A percentile compares a stretch with the other conserved stretches of the same genome.
These are phyloP conservation scores for Pezicula neosporulosa DNA, from an alignment of 2,329 filamentous ascomycete species.

Conservation along the genomic window DNA sequence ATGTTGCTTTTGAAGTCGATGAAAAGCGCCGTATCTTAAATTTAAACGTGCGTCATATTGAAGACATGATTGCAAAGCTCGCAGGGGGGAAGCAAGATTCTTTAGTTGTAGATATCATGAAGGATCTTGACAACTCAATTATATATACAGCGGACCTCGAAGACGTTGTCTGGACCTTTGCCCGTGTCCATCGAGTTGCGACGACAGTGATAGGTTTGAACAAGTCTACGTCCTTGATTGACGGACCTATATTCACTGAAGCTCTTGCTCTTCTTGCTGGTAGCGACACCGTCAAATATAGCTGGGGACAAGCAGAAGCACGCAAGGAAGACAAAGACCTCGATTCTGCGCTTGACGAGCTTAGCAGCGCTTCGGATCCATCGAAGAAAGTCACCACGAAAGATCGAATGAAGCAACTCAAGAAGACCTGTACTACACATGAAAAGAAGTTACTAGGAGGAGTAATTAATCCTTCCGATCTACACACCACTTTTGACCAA, in stretches of 20 bases:
- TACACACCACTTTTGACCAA: constrained; percentile 83
- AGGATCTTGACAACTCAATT: constrained; percentile 18
- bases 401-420: constrained; percentile 43
- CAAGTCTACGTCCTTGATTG: constrained; percentile 22
- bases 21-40: constrained; percentile 42
- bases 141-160: constrained; percentile 35
- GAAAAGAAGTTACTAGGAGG: constrained; percentile 81
- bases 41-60: constrained; percentile 63
- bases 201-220: constrained; percentile 44
- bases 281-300: constrained; percentile 44
- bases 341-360: constrained; percentile 20
- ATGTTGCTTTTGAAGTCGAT: constrained; percentile 42
- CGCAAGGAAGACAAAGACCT: constrained; percentile 33
- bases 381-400: constrained; percentile 31
- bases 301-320: constrained; percentile 36
- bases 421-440: constrained; percentile 64
- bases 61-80: constrained; percentile 50
- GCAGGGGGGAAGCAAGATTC: constrained; percentile 16
- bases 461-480: constrained; percentile 76
- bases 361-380: constrained; percentile 28
- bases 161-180: constrained; percentile 53
- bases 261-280: constrained; percentile 37
- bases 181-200: constrained; percentile 58
- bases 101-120: constrained; percentile 20
- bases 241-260: constrained; percentile 29